Evolutionary conservation across 192 early-diverging fungal species (phyloP).

Genomic region (Backusella circina): DNA sequence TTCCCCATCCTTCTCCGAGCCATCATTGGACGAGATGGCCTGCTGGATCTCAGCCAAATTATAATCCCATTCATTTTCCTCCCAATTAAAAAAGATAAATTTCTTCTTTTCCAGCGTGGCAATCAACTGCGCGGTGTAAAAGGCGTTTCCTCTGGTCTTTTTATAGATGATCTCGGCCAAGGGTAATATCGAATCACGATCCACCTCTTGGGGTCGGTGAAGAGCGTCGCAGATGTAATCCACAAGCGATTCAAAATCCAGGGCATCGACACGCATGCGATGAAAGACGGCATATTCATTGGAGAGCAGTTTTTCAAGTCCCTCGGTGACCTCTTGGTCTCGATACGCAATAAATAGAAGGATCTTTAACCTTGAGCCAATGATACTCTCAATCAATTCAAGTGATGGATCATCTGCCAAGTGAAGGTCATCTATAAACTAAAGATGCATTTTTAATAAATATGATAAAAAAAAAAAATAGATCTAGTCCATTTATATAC

Average conservation of each 20-base stretch:
- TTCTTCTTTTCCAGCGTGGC: constrained; percentile 24
- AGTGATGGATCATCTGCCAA: constrained; percentile 33
- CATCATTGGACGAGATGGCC: constrained; percentile 10
- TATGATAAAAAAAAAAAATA: too few relatives aligned
- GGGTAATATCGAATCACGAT: constrained; percentile 15
- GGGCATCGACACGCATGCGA: constrained; percentile 16
- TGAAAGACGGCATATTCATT: constrained; percentile 11
- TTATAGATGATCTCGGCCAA: constrained; percentile 23
- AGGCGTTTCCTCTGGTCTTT: constrained; percentile 31
- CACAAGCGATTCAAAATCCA: constrained; percentile 21
- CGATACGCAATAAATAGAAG: constrained; percentile 21
- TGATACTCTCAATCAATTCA: constrained; percentile 22
- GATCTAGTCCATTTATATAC: background rate
- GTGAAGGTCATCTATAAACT: constrained; percentile 35
- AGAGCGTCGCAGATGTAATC: constrained; percentile 23
- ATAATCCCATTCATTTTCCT: constrained; percentile 33
- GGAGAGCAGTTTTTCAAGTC: constrained; percentile 5
- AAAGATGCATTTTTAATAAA: background rate
- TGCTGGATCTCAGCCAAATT: constrained; percentile 21
- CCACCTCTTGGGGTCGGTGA: constrained; percentile 5
- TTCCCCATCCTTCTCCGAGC: constrained; percentile 13
- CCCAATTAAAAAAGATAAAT: constrained; percentile 34
- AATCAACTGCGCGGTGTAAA: constrained; percentile 25
- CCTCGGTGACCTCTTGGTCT: constrained; percentile 13
- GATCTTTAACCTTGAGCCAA: constrained; percentile 18